Conservation (phyloP, 2,329 filamentous ascomycete species). For the Didymella pomorum region DNA sequence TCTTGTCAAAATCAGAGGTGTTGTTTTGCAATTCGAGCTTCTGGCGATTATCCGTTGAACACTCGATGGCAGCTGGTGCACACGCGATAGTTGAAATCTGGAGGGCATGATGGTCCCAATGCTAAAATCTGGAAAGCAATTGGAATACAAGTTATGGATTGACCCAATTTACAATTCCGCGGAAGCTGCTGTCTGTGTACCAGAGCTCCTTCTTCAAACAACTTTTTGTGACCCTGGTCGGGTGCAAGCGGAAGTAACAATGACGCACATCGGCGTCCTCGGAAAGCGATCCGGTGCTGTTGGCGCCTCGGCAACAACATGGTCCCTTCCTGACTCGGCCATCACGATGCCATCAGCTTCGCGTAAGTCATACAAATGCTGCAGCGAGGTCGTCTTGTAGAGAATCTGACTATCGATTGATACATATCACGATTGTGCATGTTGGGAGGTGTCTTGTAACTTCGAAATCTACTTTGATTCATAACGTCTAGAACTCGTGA, state of each 20-base stretch:
- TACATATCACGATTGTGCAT: neutral
- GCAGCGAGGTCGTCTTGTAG: neutral
- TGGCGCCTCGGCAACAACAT: constrained; percentile 12
- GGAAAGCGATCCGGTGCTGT: constrained; percentile 5
- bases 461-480: neutral
- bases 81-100: neutral
- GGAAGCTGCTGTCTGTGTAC: neutral
- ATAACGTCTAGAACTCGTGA: neutral
- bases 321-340: neutral
- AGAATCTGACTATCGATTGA: neutral
- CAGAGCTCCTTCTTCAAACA: constrained; percentile 1
- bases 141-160: too few species aligned
- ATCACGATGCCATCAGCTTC: neutral
- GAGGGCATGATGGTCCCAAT: neutral
- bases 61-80: constrained; percentile 30
- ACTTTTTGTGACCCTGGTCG: constrained; percentile 12
- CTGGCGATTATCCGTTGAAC: constrained; percentile 29
- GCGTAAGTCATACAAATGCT: neutral
- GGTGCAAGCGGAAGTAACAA: constrained; percentile 20
- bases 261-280: constrained; percentile 17
- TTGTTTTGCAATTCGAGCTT: constrained; percentile 8
- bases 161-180: neutral
- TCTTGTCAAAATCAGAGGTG: neutral
- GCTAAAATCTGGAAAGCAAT: neutral
- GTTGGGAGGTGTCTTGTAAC: neutral